A percentile compares a stretch with the other conserved stretches of the same genome.
These are phyloP conservation scores for Draba incana DNA, from an alignment of 345 rosid species.

Conservation along the genomic window DNA sequence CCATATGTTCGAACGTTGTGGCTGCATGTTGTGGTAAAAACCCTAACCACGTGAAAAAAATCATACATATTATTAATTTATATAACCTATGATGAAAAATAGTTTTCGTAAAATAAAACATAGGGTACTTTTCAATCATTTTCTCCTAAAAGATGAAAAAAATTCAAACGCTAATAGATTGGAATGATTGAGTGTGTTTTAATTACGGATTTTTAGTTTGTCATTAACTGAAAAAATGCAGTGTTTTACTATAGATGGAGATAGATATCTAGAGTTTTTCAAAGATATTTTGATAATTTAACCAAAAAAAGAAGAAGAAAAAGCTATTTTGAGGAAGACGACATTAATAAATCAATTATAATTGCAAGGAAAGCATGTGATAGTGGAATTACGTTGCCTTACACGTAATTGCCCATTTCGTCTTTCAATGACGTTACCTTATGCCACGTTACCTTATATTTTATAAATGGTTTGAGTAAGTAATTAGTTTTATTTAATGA, in stretches of 20 bases:
- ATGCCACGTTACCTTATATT: constrained; percentile 38
- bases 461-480: neutral
- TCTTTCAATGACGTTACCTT: constrained; percentile 41
- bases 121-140: constrained; percentile 25
- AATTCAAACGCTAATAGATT: constrained; percentile 12
- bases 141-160: neutral
- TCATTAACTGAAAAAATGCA: constrained; percentile 3
- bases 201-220: constrained; percentile 16
- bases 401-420: constrained; percentile 47
- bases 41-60: constrained; percentile 37
- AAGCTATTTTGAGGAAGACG: constrained; percentile 31
- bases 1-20: constrained; percentile 38
- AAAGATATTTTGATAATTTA: neutral
- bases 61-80: neutral
- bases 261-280: constrained; percentile 8
- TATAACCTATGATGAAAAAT: neutral
- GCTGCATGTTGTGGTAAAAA: constrained; percentile 34
- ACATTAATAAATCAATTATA: constrained; percentile 1
- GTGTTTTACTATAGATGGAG: constrained; percentile 23
- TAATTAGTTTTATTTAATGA: constrained; percentile 3
- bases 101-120: neutral
- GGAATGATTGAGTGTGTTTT: constrained; percentile 23
- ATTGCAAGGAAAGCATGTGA: constrained; percentile 45
- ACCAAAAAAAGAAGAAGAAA: constrained; percentile 1
- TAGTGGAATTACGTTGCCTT: constrained; percentile 38